A percentile compares a stretch with the other conserved stretches of the same genome.
Evolutionary conservation across 2,329 filamentous ascomycete genomes (phyloP).

Genomic region (Cadophora sp.): DNA sequence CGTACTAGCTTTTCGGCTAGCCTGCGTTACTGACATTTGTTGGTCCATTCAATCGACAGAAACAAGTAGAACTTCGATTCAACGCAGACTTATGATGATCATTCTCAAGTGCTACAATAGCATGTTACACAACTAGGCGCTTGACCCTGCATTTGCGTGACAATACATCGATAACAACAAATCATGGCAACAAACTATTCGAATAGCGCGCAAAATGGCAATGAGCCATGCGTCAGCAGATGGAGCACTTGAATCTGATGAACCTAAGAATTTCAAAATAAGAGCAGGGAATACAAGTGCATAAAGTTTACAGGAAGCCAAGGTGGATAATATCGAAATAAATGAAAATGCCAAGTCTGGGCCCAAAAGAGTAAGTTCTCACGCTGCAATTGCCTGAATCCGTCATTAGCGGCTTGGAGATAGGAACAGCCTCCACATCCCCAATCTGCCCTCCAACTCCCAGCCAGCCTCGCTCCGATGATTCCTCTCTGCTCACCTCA

Average conservation of each 20-base stretch:
- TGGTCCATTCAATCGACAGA: no score
- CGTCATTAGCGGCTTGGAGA: slow-evolving; percentile 18
- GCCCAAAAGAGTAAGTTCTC: neutral
- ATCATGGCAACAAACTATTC: neutral
- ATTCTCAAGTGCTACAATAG: no score
- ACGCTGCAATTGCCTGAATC: neutral
- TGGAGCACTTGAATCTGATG: neutral
- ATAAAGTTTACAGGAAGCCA: neutral
- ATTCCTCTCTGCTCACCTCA: neutral
- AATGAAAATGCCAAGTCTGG: slow-evolving; percentile 1
- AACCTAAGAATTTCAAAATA: neutral
- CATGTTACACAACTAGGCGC: no score
- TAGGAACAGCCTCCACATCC: slow-evolving; percentile 10
- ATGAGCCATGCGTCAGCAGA: neutral
- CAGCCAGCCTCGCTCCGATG: neutral
- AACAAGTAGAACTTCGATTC: no score
- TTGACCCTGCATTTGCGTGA: neutral
- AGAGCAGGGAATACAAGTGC: neutral
- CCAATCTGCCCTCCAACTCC: neutral
- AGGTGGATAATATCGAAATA: slow-evolving; percentile 1
- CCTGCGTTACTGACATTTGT: no score
- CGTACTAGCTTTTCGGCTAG: no score
- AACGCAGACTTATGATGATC: no score
- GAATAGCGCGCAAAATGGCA: neutral
- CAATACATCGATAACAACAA: neutral